Evolutionary conservation across 352 stramenopile genomes (phyloP), one percentile per base, ranked within the genome.

Genomic region (Sclerospora graminicola): DNA sequence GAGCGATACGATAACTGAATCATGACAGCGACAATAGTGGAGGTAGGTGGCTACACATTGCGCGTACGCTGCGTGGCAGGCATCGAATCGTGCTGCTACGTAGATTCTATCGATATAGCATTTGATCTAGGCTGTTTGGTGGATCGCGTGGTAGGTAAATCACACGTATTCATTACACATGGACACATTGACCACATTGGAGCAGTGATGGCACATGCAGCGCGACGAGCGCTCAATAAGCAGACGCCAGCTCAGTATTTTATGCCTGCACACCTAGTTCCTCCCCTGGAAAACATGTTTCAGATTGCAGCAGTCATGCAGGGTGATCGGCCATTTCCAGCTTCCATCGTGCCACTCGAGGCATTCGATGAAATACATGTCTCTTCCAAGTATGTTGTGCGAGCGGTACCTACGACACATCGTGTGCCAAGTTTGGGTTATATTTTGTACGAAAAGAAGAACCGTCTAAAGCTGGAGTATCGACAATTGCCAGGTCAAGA

Each of bases 81-180:
- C 20, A 58, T 87, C 46, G 68, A 86, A 48, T 92, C 80, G 3
- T 81, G 63, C 44, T 87, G 71, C 50, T 89, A 84, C 30, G 51
- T 89, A 2, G 73, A 89, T n/a, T 57, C 56, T 0, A 54, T 88
- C 9, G 71, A 92, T 40, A 49, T 89, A 5, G 74, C 67, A 4
- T 92, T 92, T 33, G 80, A 92, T 42, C 69, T 89, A 28, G 80
- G 80, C 33, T 71, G 66, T 41, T 62, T 72, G 36, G 55, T 71
- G 19, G 57, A 54, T 8, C 60, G 60, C 10, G 62, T 69, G 19
- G 61, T 57, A 16, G 72, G 35, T 50, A 89, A 88, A 53, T 63
- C 66, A 13, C 60, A 89, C 43, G 67, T 94, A 14, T 92, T 94
- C 59, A 83, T 94, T 54, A 89, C 82, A 16, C 82, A 94, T 39